These are phyloP conservation scores for Kwoniella heveanensis DNA, from an alignment of 768 basidiomycete genomes.

Conservation along the genomic window DNA sequence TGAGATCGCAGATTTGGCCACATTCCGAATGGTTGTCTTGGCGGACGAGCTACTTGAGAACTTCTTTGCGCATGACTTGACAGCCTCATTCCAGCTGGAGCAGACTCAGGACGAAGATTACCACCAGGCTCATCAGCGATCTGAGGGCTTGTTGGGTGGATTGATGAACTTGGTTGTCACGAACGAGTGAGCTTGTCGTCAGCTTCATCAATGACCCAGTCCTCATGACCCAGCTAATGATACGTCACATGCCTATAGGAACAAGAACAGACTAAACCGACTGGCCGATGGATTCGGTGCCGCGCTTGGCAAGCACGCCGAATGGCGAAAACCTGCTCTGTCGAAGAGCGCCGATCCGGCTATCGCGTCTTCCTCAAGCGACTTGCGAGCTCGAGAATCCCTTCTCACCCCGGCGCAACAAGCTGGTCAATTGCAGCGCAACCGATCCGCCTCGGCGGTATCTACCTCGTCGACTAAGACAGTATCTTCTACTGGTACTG, in stretches of 20 bases:
- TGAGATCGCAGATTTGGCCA: constrained; percentile 59
- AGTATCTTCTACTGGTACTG: constrained; percentile 37
- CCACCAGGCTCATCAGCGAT: constrained; percentile 50
- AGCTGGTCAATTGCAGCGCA: constrained; percentile 30
- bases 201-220: no score
- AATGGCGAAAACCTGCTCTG: constrained; percentile 68
- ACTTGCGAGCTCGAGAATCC: constrained; percentile 85
- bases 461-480: constrained; percentile 35
- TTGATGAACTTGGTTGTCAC: constrained; percentile 87
- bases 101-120: constrained; percentile 61
- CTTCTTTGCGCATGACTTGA: constrained; percentile 92
- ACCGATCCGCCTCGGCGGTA: constrained; percentile 52
- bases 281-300: constrained; percentile 93
- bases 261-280: constrained; percentile 90
- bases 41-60: constrained; percentile 95
- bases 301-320: constrained; percentile 84
- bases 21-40: constrained; percentile 96
- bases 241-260: constrained; percentile 52
- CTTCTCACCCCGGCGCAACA: constrained; percentile 65
- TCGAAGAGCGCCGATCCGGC: constrained; percentile 70
- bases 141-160: constrained; percentile 65
- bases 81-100: constrained; percentile 81
- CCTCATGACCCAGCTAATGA: no score
- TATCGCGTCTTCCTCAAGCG: constrained; percentile 59
- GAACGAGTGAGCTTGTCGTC: constrained; percentile 60